Conservation (phyloP, 2,329 filamentous ascomycete genomes). For the Neonectria hederae region DNA sequence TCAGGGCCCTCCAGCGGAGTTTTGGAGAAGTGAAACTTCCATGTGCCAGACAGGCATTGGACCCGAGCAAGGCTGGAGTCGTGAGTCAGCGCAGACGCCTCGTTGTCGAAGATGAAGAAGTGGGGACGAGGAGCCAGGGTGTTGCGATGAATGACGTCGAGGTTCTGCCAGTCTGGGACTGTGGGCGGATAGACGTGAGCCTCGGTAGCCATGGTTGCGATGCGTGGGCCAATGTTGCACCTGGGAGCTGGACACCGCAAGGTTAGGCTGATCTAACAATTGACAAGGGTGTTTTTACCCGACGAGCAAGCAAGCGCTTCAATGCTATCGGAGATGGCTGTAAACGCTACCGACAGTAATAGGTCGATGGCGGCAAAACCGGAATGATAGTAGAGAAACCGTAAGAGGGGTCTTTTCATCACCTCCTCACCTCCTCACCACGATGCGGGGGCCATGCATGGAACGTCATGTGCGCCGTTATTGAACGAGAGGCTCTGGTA, state of each 20-base stretch:
- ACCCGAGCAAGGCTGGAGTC: constrained; percentile 52
- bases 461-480: neutral
- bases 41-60: constrained; percentile 58
- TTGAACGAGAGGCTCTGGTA: neutral
- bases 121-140: constrained; percentile 65
- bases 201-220: neutral
- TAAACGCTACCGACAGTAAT: neutral
- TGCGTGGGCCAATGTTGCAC: neutral
- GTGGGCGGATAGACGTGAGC: constrained; percentile 30
- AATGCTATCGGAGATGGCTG: neutral
- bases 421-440: neutral
- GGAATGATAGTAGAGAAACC: neutral
- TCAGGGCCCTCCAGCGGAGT: constrained; percentile 57
- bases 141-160: constrained; percentile 67
- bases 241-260: neutral
- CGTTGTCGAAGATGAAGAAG: constrained; percentile 63
- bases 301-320: neutral
- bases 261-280: no score
- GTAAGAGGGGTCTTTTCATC: neutral
- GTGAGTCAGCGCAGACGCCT: constrained; percentile 57
- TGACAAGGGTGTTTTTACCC: neutral
- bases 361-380: neutral
- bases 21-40: constrained; percentile 55
- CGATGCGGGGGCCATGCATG: neutral
- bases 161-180: constrained; percentile 69